Evolutionary conservation across 768 basidiomycete genomes (phyloP), one percentile per base, ranked within the genome.

Genomic region (Kwoniella europaea): DNA sequence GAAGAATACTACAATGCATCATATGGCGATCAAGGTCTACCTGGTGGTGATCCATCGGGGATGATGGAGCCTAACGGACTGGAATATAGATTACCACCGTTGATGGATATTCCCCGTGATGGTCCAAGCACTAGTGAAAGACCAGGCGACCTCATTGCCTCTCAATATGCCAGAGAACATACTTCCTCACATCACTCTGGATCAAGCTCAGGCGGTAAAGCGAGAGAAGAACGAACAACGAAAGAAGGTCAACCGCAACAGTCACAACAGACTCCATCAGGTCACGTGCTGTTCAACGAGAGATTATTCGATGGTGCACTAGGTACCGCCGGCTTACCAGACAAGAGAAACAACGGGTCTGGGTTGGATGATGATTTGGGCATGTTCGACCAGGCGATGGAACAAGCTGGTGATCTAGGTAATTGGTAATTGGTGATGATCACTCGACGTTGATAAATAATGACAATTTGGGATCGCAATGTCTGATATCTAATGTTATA

Each of bases 281-380:
- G 73, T 29, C 80, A 81, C 65, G 78, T 81, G 29, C 46, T 73
- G n/a, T 81, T 81, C 69, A 75, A 76, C 54, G 80, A 81, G 52
- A 63, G 74, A 18, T 58, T 81, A 54, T 81, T 81, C 62, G 80
- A 76, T 50, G 80, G 78, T 2, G 77, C 75, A 4, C 53, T 80
- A 15, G 77, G 77, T 10, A 75, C 70, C 22, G 78, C 78, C 4
- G 63, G 55, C 3, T 43, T 76, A 12, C 56, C 66, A 10, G 59
- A 53, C 22, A 43, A 42, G 65, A 44, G 54, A 6, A 55, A 52
- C 60, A 63, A 52, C 9, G 7, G 18, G 24, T 42, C 41, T 27
- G 54, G 29, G 46, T 63, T 65, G 16, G 46, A 75, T 15, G 76
- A 78, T 7, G 77, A 68, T 12, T 58, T 80, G 63, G 71, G 68